A percentile compares a stretch with the other conserved stretches of the same genome.
phyloP scores from a whole-genome alignment of 305 asterid species.

The Plantago lanceolata region DNA sequence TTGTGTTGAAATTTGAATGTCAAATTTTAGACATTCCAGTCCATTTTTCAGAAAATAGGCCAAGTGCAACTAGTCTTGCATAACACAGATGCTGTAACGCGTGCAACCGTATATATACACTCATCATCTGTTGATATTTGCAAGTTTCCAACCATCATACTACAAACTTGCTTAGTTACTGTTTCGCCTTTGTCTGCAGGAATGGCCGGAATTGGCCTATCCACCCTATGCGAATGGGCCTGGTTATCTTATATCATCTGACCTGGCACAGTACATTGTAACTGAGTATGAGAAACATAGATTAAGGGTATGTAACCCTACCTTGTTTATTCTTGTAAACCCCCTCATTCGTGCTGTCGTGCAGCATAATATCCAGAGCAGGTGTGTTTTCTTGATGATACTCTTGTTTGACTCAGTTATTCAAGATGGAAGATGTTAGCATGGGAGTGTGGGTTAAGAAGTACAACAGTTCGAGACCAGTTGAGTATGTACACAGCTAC shows the following conservation, averaged over 20 bases:
- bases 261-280: conserved; percentile 55
- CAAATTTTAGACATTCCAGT: too few relatives aligned
- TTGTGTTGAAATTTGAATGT: too few relatives aligned
- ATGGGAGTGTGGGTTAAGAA: conserved; percentile 98
- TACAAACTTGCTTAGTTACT: neutral
- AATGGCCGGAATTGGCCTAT: conserved; percentile 91
- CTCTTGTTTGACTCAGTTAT: conserved; percentile 49
- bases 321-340: conserved; percentile 17
- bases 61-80: too few relatives aligned
- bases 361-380: too few relatives aligned
- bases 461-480: conserved; percentile 56
- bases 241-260: conserved; percentile 76
- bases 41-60: too few relatives aligned
- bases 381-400: neutral
- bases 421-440: conserved; percentile 99
- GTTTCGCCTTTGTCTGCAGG: conserved; percentile 46
- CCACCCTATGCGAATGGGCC: conserved; percentile 96
- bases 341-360: neutral
- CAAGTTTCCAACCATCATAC: too few relatives aligned
- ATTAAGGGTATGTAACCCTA: conserved; percentile 51
- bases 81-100: too few relatives aligned
- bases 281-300: conserved; percentile 78
- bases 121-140: too few relatives aligned
- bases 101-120: too few relatives aligned
- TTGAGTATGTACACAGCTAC: conserved; percentile 74